Evolutionary conservation across 148 eudicot genomes (phyloP).

Genomic region (Tetragonia tetragonoides): DNA sequence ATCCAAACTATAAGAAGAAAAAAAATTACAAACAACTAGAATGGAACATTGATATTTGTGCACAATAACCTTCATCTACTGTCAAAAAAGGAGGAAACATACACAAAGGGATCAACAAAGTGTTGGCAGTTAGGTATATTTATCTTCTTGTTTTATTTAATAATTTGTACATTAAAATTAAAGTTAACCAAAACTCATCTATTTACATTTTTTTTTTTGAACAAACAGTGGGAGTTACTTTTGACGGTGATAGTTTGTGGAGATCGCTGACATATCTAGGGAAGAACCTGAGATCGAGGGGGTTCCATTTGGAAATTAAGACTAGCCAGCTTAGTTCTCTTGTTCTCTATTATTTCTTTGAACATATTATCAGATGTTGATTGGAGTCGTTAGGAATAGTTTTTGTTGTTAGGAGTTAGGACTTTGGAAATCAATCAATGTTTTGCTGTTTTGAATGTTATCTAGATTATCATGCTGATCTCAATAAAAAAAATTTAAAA

Average conservation of each 20-base stretch:
- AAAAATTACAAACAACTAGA: not conserved
- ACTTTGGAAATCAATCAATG: no score
- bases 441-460: no score
- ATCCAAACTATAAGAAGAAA: slow-evolving; percentile 7
- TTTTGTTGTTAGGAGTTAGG: no score
- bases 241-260: not conserved
- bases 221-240: not conserved
- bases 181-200: no score
- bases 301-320: not conserved
- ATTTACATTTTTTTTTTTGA: no score
- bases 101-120: not conserved
- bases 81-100: not conserved
- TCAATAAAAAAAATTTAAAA: no score
- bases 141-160: not conserved
- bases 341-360: no score
- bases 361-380: no score
- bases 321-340: no score
- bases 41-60: slow-evolving; percentile 12
- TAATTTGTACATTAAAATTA: not conserved
- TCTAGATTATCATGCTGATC: no score
- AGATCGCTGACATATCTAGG: not conserved
- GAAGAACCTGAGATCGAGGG: not conserved
- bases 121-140: slow-evolving; percentile 14
- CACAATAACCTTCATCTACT: slow-evolving; percentile 11
- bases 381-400: no score